Conservation (phyloP, 345 rosid genomes). For the Melaleuca quinquenervia region DNA sequence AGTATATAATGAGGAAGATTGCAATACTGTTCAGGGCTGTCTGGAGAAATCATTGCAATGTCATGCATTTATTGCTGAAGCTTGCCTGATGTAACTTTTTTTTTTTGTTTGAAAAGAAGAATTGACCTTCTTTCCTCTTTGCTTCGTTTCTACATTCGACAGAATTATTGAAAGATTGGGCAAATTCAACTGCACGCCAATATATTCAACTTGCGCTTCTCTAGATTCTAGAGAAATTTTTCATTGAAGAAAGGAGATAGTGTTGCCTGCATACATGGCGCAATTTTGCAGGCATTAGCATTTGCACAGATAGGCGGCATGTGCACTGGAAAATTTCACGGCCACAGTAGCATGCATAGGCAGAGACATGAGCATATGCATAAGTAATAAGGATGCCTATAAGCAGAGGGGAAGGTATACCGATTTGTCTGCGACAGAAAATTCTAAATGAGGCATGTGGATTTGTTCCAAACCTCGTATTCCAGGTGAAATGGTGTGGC, state of each 20-base stretch:
- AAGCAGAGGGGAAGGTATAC: neutral
- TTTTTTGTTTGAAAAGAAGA: neutral
- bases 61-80: neutral
- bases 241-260: neutral
- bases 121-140: neutral
- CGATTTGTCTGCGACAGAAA: neutral
- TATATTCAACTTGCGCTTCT: neutral
- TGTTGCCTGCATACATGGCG: neutral
- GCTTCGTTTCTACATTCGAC: neutral
- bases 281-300: neutral
- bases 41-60: neutral
- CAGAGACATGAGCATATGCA: neutral
- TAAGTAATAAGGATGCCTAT: neutral
- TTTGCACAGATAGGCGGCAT: neutral
- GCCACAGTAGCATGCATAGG: neutral
- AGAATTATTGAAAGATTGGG: neutral
- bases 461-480: neutral
- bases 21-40: neutral
- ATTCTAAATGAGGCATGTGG: neutral
- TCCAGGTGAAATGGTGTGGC: neutral
- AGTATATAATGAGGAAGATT: neutral
- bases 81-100: neutral
- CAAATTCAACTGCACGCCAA: neutral
- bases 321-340: neutral
- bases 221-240: neutral